These are phyloP conservation scores for Kwoniella shivajii DNA, from an alignment of 1,284 basidiomycete species.

Conservation along the genomic window DNA sequence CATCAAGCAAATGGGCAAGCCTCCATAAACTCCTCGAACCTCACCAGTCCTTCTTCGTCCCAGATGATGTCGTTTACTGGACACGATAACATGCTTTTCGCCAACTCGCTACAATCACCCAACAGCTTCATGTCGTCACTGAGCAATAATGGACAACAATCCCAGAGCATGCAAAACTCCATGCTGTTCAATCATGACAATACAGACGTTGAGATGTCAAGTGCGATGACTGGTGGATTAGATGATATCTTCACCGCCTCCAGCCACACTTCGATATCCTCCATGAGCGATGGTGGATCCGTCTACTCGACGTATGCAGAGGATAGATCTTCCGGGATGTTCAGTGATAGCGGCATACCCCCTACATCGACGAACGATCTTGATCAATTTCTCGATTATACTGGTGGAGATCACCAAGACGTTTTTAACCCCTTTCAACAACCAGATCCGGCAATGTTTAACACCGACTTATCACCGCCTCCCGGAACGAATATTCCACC, in stretches of 20 bases:
- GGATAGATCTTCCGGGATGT: constrained; percentile 32
- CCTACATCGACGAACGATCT: constrained; percentile 31
- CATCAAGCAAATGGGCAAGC: not conserved
- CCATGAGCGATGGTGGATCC: constrained; percentile 37
- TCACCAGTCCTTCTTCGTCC: constrained; percentile 26
- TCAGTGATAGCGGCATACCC: constrained; percentile 42
- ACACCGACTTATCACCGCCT: constrained; percentile 10
- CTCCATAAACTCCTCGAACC: constrained; percentile 22
- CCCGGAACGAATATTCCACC: constrained; percentile 14
- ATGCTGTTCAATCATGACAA: constrained; percentile 21
- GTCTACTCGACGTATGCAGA: constrained; percentile 38
- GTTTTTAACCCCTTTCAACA: constrained; percentile 14
- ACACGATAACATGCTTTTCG: constrained; percentile 22
- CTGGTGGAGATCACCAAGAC: constrained; percentile 36
- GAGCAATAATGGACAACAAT: constrained; percentile 4
- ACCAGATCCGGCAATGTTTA: constrained; percentile 9
- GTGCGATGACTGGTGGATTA: constrained; percentile 31
- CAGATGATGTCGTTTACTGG: constrained; percentile 13
- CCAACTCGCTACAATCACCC: constrained; percentile 18
- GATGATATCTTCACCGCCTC: constrained; percentile 40
- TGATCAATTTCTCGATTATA: constrained; percentile 47
- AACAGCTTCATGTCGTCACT: constrained; percentile 11
- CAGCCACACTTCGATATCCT: constrained; percentile 35
- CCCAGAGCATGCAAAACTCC: constrained; percentile 12
- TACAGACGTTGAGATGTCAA: constrained; percentile 35